Percentiles rank a stretch among this genome's conserved stretches.
phyloP scores from a whole-genome alignment of 441 rosid species.

The Arabidopsis lyrata region DNA sequence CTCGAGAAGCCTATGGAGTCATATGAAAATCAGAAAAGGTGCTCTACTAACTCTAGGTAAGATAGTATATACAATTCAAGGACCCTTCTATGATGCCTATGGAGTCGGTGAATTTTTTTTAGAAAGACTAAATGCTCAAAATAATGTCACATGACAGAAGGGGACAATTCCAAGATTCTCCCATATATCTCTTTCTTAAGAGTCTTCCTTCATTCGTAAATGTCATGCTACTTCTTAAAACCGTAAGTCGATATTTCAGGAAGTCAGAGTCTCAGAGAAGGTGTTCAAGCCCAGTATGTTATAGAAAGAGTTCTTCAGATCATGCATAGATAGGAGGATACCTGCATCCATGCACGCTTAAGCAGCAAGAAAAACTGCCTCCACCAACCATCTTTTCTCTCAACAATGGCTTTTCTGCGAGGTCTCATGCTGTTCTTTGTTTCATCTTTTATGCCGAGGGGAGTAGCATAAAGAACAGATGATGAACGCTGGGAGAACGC shows the following conservation, averaged over 20 bases:
- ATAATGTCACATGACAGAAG: background rate
- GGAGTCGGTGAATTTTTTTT: background rate
- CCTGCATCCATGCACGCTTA: constrained; percentile 98
- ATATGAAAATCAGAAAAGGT: constrained; percentile 37
- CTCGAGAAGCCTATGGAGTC: constrained; percentile 81
- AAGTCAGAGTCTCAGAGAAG: background rate
- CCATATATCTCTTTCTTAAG: background rate
- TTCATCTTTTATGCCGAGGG: constrained; percentile 55
- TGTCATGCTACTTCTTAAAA: background rate
- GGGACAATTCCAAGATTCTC: background rate
- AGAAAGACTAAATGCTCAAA: constrained; percentile 15
- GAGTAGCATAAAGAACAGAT: constrained; percentile 66
- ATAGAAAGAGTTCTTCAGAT: constrained; percentile 23
- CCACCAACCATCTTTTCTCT: constrained; percentile 80
- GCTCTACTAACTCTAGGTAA: background rate
- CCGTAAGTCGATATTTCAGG: background rate
- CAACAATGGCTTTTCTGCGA: constrained; percentile 49
- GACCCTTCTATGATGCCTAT: constrained; percentile 18
- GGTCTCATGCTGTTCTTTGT: constrained; percentile 48
- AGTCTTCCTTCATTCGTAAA: constrained; percentile 11
- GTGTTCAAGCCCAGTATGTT: constrained; percentile 6
- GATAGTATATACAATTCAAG: constrained; percentile 5
- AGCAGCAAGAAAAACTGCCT: constrained; percentile 87
- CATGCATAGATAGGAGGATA: constrained; percentile 39
- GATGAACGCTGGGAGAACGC: constrained; percentile 71